Evolutionary conservation across 192 early-diverging fungal genomes (phyloP).

Genomic region (Coemansia asiatica): DNA sequence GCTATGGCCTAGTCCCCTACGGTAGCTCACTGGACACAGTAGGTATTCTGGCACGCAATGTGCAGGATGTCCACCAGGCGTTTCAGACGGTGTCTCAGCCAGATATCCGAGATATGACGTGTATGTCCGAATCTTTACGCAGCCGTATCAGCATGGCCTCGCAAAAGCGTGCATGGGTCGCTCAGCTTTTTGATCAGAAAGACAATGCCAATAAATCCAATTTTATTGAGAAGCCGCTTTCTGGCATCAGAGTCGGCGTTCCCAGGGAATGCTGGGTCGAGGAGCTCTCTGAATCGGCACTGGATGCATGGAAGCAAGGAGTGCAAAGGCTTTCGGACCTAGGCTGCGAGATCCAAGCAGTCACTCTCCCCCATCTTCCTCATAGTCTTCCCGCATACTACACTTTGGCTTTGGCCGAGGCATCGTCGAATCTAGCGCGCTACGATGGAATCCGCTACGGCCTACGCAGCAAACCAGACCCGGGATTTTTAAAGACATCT

Average conservation of each 20-base stretch:
- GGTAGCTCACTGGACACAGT: constrained; percentile 87
- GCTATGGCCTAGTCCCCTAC: constrained; percentile 82
- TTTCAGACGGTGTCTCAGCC: constrained; percentile 17
- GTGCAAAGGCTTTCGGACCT: constrained; percentile 56
- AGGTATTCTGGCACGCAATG: constrained; percentile 70
- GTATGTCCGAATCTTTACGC: constrained; percentile 51
- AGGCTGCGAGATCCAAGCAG: constrained; percentile 69
- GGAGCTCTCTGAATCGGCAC: constrained; percentile 62
- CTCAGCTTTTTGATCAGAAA: background rate
- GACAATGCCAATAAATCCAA: background rate
- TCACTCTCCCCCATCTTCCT: constrained; percentile 70
- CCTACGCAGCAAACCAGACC: constrained; percentile 10
- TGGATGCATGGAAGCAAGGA: constrained; percentile 62
- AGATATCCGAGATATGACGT: constrained; percentile 58
- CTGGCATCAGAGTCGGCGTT: constrained; percentile 65
- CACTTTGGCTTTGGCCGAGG: constrained; percentile 85
- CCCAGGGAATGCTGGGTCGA: constrained; percentile 72
- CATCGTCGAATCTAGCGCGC: constrained; percentile 84
- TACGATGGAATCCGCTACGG: constrained; percentile 90
- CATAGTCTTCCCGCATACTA: constrained; percentile 84
- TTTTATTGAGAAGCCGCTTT: constrained; percentile 21
- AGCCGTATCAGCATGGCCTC: constrained; percentile 19
- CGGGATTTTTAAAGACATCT: background rate
- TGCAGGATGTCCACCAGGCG: constrained; percentile 50
- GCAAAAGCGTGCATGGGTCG: constrained; percentile 19